Percentiles rank a stretch among this genome's conserved stretches.
phyloP scores from a whole-genome alignment of 371 early-diverging fungal genomes.

The Synchytrium microbalum region DNA sequence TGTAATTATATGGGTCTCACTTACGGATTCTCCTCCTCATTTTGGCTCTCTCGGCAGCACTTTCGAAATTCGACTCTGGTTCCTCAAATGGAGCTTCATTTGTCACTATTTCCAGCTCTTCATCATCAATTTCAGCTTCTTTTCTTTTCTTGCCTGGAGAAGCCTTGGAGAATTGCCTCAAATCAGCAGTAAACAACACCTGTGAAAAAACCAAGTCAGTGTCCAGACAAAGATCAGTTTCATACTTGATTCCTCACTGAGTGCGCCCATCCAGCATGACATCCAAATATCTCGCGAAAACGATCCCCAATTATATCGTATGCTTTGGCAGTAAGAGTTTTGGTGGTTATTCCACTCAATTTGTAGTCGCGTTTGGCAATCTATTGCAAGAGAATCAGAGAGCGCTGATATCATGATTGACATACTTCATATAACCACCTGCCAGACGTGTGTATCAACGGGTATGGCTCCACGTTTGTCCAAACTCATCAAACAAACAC shows the following conservation, averaged over 20 bases:
- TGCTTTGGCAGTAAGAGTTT: constrained; percentile 54
- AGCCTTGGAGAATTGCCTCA: constrained; percentile 9
- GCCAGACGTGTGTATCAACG: constrained; percentile 68
- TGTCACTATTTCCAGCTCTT: not conserved
- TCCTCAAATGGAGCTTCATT: not conserved
- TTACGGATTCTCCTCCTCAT: not conserved
- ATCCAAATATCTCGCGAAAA: constrained; percentile 72
- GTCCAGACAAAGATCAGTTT: not conserved
- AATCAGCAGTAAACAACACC: constrained; percentile 44
- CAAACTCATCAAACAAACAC: constrained; percentile 56
- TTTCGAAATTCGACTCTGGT: not conserved
- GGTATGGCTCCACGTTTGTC: constrained; percentile 20
- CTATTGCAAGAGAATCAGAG: constrained; percentile 31
- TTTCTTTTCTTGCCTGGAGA: not conserved
- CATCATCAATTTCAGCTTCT: not conserved
- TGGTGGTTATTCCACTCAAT: constrained; percentile 26
- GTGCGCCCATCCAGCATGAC: constrained; percentile 88
- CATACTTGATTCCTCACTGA: constrained; percentile 31
- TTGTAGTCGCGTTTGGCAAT: constrained; percentile 74
- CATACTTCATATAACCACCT: not conserved
- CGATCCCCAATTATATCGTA: constrained; percentile 67
- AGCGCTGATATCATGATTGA: not conserved
- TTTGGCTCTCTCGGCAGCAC: not conserved
- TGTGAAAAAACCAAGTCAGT: constrained; percentile 1
- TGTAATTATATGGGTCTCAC: too few relatives aligned